Percentiles rank a stretch among this genome's conserved stretches.
Conservation (phyloP, 441 rosid genomes). For the Metrosideros polymorpha region DNA sequence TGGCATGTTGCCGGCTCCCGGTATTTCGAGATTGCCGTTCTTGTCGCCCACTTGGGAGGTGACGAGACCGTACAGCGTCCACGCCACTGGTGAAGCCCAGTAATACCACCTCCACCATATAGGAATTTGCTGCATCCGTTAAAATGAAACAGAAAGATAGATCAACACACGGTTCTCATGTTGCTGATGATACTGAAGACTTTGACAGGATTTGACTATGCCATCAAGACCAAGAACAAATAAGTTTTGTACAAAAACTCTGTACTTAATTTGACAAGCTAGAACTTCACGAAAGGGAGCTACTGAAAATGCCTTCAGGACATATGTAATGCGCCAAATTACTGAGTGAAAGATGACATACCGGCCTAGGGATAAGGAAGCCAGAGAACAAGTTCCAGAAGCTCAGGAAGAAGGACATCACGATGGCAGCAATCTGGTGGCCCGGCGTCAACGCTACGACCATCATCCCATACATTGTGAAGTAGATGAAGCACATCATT, state of each 20-base stretch:
- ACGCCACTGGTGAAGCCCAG: slow-evolving; percentile 16
- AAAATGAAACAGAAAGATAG: neutral
- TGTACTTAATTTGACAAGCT: neutral
- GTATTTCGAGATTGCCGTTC: neutral
- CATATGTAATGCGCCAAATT: neutral
- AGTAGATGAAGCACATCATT: neutral
- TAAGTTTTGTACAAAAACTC: neutral
- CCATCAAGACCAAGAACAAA: neutral
- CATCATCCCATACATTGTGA: neutral
- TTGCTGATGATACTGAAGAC: neutral
- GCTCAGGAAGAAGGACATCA: neutral
- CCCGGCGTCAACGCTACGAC: neutral
- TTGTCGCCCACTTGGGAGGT: slow-evolving; percentile 17
- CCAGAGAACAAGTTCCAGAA: neutral
- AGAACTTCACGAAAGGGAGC: neutral
- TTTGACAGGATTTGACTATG: neutral
- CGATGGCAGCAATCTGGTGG: neutral
- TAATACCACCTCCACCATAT: slow-evolving; percentile 6
- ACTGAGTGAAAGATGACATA: neutral
- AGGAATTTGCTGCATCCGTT: slow-evolving; percentile 1
- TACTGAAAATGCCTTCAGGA: neutral
- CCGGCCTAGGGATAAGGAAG: neutral
- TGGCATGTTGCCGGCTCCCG: neutral
- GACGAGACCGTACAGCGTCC: slow-evolving; percentile 17
- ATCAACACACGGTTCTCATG: neutral